Base-by-base conservation (phyloP, 306 rosid genomes). In the Biancaea sappan region DNA sequence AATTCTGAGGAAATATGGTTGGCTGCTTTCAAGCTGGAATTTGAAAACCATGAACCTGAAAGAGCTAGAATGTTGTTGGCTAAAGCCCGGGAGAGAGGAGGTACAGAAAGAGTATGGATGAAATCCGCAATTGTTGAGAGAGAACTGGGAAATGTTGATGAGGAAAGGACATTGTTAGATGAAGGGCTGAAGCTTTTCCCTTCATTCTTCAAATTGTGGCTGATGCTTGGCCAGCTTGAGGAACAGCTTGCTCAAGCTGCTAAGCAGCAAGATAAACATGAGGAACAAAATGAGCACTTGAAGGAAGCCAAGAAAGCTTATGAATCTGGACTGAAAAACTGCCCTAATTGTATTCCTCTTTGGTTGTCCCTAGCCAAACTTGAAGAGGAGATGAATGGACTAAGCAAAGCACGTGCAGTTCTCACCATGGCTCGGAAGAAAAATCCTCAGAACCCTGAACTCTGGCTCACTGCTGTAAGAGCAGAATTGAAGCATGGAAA, bases 1-100 rank as follows among this genome's bases (percentile, higher is more conserved):
- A 88, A 90, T 79, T 93, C 98, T 1, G 98, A 93, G 83, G 98
- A 93, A 79, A 88, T 93, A 77, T 93, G 98, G 96, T 92, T 93
- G 31, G 98, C 98, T 24, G 93, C 97, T 8, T 93, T 93, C 81
- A 93, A 93, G 86, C 90, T 93, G 26, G 98, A 93, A 69, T 90
- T 92, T 75, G 98, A 93, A 87, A 90, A 93, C 66, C 86, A 90
- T 71, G 98, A 93, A 81, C 95, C 95, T 3, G 98, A 90, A 85
- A 87, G 97, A 87, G 98, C 98, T 63, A 90, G 96, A 78, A 86
- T 88, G 97, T 84, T 93, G 80, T 86, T 92, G 74, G 90, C 95
- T 50, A 93, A 93, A 80, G 98, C 98, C 29, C 82, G 98, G 51
- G 97, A 93, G 78, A 87, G 89, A 81, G 98, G 98, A 78, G 97